phyloP scores from a whole-genome alignment of 2,329 filamentous ascomycete genomes.

The Rasamsonia emersonii region DNA sequence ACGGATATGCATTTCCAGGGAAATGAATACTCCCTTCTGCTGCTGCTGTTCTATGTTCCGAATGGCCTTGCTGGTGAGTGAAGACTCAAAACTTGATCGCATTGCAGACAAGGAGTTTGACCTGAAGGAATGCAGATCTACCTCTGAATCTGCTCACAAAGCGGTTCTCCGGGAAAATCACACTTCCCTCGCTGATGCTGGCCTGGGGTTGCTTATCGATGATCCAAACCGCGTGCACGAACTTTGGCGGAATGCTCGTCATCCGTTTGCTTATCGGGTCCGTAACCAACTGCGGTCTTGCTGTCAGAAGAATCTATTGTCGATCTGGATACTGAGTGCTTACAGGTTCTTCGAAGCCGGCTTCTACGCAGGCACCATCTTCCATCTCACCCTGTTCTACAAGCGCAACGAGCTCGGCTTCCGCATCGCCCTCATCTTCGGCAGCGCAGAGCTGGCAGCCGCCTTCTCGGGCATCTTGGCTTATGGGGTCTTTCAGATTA shows the following conservation, averaged over 20 bases:
- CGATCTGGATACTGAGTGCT: too few relatives aligned
- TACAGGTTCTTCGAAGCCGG: conserved; percentile 2
- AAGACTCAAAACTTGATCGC: not conserved
- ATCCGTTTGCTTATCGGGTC: conserved; percentile 15
- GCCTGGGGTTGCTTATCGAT: conserved; percentile 18
- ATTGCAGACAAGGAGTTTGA: not conserved
- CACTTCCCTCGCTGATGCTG: conserved; percentile 7
- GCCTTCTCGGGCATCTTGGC: conserved; percentile 27
- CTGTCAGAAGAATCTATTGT: too few relatives aligned
- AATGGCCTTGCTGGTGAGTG: conserved; percentile 33
- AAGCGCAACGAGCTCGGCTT: conserved; percentile 23
- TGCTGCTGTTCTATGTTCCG: conserved; percentile 45
- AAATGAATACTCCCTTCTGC: conserved; percentile 22
- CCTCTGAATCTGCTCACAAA: conserved; percentile 29
- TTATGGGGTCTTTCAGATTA: conserved; percentile 38
- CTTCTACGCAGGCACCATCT: conserved; percentile 2
- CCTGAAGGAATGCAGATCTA: conserved; percentile 25
- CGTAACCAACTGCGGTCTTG: too few relatives aligned
- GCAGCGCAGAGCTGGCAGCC: conserved; percentile 26
- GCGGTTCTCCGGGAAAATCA: conserved; percentile 6
- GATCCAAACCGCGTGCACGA: conserved; percentile 7
- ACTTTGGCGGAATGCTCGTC: conserved; percentile 8
- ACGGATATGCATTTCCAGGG: conserved; percentile 24
- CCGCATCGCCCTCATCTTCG: conserved; percentile 32
- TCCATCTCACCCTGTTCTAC: conserved; percentile 3